Base-by-base conservation (phyloP, 106 monocot species). In the Dendrobium nobile region DNA sequence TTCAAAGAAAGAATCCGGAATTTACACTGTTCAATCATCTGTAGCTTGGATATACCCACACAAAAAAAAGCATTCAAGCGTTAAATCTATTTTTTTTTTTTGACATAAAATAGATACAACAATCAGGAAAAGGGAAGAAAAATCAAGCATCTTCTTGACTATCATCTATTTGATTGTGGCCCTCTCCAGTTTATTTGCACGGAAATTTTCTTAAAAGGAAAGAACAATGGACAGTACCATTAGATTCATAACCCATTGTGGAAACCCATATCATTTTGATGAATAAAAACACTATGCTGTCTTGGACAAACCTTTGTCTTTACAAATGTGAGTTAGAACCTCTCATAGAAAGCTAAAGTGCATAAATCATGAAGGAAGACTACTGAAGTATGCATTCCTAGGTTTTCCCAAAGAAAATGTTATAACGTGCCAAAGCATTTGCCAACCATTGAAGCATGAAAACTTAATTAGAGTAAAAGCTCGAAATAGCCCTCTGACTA, bases 21-120 rank as follows among this genome's bases (percentile, higher is more conserved):
- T 80, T 95, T 95, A 82, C 91, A 95, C 54, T 98, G 92, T 80
- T 94, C 85, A 80, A 95, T 86, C 81, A 98, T 88, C 98, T 94
- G 91, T 72, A 79, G 33, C 7, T 10, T 16, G n/a, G 28, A 70
- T 16, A 13, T 70, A 70, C 10, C 33, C 15, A 4, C 9, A 37
- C 3, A 15, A 26, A 16, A 70, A 33, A 0, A 15, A 8, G 4
- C 10, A 70, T 11, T 1, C 8, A 70, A 70, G 28, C 4, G 3
- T 33, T 70, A 70, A 15, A 10, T 70, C 13, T 28, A 37, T 40
- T 74, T 44, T 43, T 74, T 7, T 70, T 72, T 40, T 41, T 11
- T n/a, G n/a, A 70, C 28, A 44, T 74, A 44, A 74, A 44, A 43
- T 43, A 20, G 43, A 18, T 70, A 74, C 28, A 73, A 73, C 74